These are phyloP conservation scores for Cystobasidium pallidum DNA, from an alignment of 1,284 basidiomycete species.

Conservation along the genomic window DNA sequence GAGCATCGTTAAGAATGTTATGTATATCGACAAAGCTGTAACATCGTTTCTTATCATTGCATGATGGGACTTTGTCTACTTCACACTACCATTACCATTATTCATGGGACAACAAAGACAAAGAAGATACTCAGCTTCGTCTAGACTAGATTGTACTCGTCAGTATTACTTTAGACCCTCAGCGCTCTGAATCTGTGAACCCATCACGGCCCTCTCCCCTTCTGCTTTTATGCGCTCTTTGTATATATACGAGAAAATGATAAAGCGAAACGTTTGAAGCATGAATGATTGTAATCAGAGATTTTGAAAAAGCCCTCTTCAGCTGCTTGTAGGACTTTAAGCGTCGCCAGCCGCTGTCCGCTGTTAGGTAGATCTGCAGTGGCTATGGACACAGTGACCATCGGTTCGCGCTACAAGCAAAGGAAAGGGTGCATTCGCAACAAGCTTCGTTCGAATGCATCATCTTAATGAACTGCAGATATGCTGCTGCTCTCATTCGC, in stretches of 20 bases:
- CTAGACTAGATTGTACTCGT: background rate
- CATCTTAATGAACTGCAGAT: no score
- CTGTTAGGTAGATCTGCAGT: no score
- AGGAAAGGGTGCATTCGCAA: no score
- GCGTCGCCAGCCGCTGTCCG: no score
- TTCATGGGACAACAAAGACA: background rate
- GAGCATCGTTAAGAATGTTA: background rate
- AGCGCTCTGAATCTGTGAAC: background rate
- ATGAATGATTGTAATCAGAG: background rate
- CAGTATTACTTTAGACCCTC: background rate
- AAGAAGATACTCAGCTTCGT: background rate
- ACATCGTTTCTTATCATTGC: background rate
- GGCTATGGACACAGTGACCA: no score
- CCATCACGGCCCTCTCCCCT: no score
- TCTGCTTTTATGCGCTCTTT: background rate
- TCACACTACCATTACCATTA: no score
- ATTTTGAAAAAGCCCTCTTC: background rate
- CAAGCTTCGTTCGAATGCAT: no score
- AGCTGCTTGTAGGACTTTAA: no score
- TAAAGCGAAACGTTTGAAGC: background rate
- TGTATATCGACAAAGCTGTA: background rate
- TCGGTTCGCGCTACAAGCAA: no score
- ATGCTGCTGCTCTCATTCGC: background rate
- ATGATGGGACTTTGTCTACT: no score
- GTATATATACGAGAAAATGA: background rate